Evolutionary conservation across 1,284 basidiomycete genomes (phyloP), one percentile per base, ranked within the genome.

Genomic region (Bjerkandera adusta): DNA sequence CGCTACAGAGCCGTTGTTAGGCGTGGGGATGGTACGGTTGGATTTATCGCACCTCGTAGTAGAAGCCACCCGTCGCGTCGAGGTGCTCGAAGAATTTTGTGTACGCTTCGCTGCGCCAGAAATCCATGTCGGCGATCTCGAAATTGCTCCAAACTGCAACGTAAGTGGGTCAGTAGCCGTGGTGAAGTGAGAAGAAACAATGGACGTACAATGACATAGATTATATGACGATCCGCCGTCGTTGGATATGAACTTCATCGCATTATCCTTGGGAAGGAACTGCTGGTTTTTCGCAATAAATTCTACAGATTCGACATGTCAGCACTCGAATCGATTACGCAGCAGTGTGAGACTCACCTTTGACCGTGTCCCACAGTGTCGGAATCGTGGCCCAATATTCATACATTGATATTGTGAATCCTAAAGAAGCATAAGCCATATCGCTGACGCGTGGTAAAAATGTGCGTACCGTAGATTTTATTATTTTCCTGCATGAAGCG

Each of bases 371-470:
- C 88, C 88, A 92, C 1, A 92, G 70, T 0, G 84, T 85, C 4
- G 79, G 76, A 36, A 92, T 85, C 0, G 89, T 92, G 46, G 76
- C 75, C 39, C 74, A 67, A 62, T 80, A 89, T 62, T 92, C 89
- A 63, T 83, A 85, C 60, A 91, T 69, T 1, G 85, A 77, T 34
- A 92, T 77, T 0, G 85, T 88, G 64, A 88, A 91, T 4, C 76
- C 76, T 68, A 59, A 52, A 15, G 35, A 15, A 15, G 13, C 20
- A 11, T n/a, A 38, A 22, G 18, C 16, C 15, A 39, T 21, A 18
- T n/a, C 36, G 35, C 27, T 45, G 2, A 41, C n/a, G 18, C 13
- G 25, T 10, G 25, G 11, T 29, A 22, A 39, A 8, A 10, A 32
- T n/a, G 8, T n/a, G 52, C 49, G 29, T 44, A 75, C 77, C 81